Percentiles rank a stretch among this genome's conserved stretches.
Conservation (phyloP, 78 protist genomes). For the Dictyostelium purpureum region DNA sequence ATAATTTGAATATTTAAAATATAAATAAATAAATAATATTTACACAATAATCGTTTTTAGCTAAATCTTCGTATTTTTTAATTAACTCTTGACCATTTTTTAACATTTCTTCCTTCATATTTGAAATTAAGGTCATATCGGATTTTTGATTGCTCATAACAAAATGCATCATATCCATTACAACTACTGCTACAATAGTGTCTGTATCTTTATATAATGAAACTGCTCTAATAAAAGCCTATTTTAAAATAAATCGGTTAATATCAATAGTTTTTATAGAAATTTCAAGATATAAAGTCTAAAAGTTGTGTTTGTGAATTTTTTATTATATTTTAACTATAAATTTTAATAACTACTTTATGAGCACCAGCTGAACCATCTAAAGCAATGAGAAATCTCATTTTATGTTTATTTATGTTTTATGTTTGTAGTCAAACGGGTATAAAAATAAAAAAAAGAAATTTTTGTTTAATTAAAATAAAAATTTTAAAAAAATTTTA, state of each 20-base stretch:
- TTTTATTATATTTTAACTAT: no score
- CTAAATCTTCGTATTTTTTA: constrained; percentile 27
- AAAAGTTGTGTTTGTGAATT: no score
- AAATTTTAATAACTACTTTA: no score
- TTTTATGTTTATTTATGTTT: no score
- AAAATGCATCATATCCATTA: constrained; percentile 39
- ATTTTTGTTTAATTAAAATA: no score
- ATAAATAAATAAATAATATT: neutral
- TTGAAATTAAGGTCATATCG: neutral
- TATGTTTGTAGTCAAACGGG: neutral
- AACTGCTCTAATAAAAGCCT: constrained; percentile 13
- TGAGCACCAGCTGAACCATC: neutral
- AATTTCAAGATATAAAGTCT: no score
- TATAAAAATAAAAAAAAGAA: no score
- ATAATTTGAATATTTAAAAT: neutral
- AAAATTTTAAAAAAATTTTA: no score
- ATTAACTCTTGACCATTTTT: constrained; percentile 25
- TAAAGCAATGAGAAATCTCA: neutral
- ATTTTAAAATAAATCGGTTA: neutral
- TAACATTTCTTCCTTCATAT: constrained; percentile 43
- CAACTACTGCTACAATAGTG: constrained; percentile 1
- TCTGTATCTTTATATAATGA: constrained; percentile 22
- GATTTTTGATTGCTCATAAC: constrained; percentile 46
- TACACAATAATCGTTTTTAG: constrained; percentile 19
- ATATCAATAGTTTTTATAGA: no score